These are phyloP conservation scores for Naganishia randhawae DNA, from an alignment of 768 basidiomycete species.

Conservation along the genomic window DNA sequence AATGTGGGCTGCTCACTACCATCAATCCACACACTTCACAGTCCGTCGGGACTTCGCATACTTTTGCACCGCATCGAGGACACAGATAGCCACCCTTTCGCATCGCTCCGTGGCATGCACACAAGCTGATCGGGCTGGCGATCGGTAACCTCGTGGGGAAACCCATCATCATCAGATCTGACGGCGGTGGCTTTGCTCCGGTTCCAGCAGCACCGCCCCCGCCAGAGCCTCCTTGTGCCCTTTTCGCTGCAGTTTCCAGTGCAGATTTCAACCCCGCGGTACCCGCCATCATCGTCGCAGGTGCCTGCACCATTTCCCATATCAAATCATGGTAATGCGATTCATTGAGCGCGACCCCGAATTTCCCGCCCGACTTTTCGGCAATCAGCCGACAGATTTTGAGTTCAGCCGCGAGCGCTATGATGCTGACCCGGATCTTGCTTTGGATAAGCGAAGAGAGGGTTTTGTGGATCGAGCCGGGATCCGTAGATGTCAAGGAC, in stretches of 20 bases:
- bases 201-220: no score
- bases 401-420: conserved; percentile 95
- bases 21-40: conserved; percentile 95
- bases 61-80: conserved; percentile 83
- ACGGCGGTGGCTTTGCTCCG: conserved; percentile 39
- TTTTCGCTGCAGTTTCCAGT: conserved; percentile 53
- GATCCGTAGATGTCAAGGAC: conserved; percentile 92
- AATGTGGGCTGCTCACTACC: conserved; percentile 95
- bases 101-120: conserved; percentile 88
- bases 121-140: conserved; percentile 62
- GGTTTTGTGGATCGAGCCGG: conserved; percentile 91
- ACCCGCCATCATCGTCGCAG: conserved; percentile 57
- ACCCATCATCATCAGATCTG: conserved; percentile 97
- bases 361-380: conserved; percentile 82
- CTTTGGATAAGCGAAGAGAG: conserved; percentile 76
- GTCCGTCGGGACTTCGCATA: conserved; percentile 97
- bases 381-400: conserved; percentile 91
- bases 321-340: conserved; percentile 92
- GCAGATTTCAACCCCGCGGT: conserved; percentile 50
- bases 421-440: conserved; percentile 84
- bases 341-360: conserved; percentile 97
- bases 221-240: conserved; percentile 55
- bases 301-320: conserved; percentile 92
- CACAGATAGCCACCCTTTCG: conserved; percentile 92
- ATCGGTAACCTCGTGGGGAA: conserved; percentile 90